Evolutionary conservation across 148 eudicot species (phyloP).

Genomic region (Euryodendron excelsum): DNA sequence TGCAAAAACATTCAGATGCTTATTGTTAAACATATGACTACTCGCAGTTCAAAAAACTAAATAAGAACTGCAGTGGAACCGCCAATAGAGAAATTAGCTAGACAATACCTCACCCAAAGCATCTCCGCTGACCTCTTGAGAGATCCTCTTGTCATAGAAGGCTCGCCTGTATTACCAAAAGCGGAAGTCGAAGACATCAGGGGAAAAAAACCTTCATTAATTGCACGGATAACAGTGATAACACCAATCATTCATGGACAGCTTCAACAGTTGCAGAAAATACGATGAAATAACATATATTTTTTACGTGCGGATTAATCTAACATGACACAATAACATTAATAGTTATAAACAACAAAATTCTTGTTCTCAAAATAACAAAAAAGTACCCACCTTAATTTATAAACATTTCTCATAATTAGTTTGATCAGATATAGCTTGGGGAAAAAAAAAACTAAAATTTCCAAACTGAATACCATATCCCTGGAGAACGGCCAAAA

Average conservation of each 20-base stretch:
- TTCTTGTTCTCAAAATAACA: no score
- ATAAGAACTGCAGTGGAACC: not conserved
- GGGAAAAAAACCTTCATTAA: not conserved
- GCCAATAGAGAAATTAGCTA: not conserved
- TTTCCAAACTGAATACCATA: no score
- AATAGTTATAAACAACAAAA: no score
- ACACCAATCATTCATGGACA: not conserved
- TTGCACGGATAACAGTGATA: not conserved
- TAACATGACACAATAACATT: not conserved
- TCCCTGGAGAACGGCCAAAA: not conserved
- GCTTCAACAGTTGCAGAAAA: not conserved
- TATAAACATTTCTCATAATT: no score
- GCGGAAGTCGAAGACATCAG: not conserved
- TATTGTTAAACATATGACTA: no score
- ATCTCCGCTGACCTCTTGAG: slow-evolving; percentile 74
- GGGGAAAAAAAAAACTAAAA: no score
- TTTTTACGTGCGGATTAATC: not conserved
- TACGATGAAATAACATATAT: not conserved
- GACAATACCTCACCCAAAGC: slow-evolving; percentile 61
- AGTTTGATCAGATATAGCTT: no score
- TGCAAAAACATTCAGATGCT: slow-evolving; percentile 8
- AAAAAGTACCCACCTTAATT: no score
- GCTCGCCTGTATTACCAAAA: slow-evolving; percentile 45
- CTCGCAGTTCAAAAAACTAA: not conserved
- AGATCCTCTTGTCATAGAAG: slow-evolving; percentile 75